phyloP scores from a whole-genome alignment of 108 stramenopile species.

The Nitzschia palea region DNA sequence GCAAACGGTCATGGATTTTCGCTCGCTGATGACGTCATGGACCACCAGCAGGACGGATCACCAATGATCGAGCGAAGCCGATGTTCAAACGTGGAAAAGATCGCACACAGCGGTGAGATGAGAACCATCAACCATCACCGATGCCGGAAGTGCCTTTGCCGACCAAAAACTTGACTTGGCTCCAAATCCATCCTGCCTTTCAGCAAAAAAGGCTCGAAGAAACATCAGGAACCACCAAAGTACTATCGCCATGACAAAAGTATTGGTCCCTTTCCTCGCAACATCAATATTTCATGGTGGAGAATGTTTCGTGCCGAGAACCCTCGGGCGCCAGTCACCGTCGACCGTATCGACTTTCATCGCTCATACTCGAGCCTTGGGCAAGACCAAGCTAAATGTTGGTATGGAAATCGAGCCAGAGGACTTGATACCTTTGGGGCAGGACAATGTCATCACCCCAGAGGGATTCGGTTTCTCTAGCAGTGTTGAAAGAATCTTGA shows the following conservation, averaged over 20 bases:
- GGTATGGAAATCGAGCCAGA: conserved; percentile 13
- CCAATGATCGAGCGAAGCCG: too few species aligned
- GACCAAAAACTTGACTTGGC: too few species aligned
- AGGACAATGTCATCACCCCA: conserved; percentile 51
- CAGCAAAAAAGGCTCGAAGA: too few species aligned
- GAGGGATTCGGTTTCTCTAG: conserved; percentile 84
- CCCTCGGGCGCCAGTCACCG: not conserved
- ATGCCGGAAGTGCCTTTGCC: too few species aligned
- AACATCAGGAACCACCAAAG: too few species aligned
- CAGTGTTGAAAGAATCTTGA: conserved; percentile 55
- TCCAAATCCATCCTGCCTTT: too few species aligned
- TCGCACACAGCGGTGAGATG: too few species aligned
- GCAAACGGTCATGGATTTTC: too few species aligned
- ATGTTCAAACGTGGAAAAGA: too few species aligned
- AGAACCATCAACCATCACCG: too few species aligned
- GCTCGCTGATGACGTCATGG: too few species aligned
- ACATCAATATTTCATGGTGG: not conserved
- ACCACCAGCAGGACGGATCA: too few species aligned
- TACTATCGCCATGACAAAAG: not conserved
- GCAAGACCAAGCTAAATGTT: conserved; percentile 17
- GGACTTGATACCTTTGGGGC: conserved; percentile 23
- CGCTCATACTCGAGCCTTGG: not conserved
- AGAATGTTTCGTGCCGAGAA: not conserved
- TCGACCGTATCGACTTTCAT: not conserved
- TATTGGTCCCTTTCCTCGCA: not conserved